Evolutionary conservation across 306 rosid genomes (phyloP), one percentile per base, ranked within the genome.

Genomic region (Ormosia emarginata): DNA sequence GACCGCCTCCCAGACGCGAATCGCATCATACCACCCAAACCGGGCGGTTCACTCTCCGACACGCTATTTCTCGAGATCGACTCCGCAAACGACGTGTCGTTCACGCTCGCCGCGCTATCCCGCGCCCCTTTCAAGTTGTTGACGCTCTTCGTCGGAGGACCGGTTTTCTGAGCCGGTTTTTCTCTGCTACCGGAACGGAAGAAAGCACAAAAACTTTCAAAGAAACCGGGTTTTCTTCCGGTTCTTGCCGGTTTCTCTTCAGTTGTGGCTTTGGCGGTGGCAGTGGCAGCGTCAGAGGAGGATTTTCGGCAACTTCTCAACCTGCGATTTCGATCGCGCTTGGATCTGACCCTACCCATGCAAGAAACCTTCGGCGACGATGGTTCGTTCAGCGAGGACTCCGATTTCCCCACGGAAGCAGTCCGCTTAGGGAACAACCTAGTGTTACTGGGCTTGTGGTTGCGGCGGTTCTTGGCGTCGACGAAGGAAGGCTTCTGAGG

Each of bases 291-390:
- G 33, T 72, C 80, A 5, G 78, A 33, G n/a, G 65, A 18, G 15
- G 85, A 13, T 11, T 59, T 61, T 1, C 64, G 85, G 24, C 88
- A 86, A 57, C 3, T 84, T 84, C 83, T 80, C 67, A 79, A 63
- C 74, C 86, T 75, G 0, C 96, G 91, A 72, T 85, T 92, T 47
- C 90, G 91, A 78, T 94, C 99, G 41, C 90, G 82, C 86, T 87
- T 95, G 58, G 99, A 95, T 82, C 93, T 90, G 84, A 95, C 99
- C 36, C 90, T 85, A 8, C 99, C 99, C 86, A 92, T 92, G 67
- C 99, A 95, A 0, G 99, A 95, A 3, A 95, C 99, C 78, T 95
- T 95, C 2, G 99, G 99, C 53, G 99, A 95, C 0, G 98, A 88
- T 1, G 99, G 99, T 83, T 95, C 99, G 18, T 87, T 82, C 82